Conservation (phyloP, 2,329 filamentous ascomycete genomes). For the Talaromyces rugulosus region DNA sequence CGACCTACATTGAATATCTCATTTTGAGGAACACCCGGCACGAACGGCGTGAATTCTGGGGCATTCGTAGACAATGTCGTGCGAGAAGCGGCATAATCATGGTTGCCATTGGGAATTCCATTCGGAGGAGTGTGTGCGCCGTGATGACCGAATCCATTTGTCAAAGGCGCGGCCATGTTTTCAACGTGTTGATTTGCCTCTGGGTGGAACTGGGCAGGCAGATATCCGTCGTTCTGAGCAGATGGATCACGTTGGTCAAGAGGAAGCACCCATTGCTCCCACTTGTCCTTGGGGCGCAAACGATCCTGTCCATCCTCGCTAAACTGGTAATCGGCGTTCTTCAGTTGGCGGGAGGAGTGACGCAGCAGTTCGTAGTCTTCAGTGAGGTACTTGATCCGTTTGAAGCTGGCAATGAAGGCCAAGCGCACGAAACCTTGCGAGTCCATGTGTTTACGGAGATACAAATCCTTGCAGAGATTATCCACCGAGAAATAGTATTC, state of each 20-base stretch:
- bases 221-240: conserved; percentile 70
- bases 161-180: conserved; percentile 21
- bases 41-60: conserved; percentile 56
- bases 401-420: conserved; percentile 76
- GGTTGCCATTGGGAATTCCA: conserved; percentile 38
- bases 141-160: conserved; percentile 27
- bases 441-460: conserved; percentile 87
- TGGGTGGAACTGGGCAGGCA: conserved; percentile 33
- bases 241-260: conserved; percentile 66
- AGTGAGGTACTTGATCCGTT: conserved; percentile 71
- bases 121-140: conserved; percentile 15
- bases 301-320: conserved; percentile 76
- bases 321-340: conserved; percentile 67
- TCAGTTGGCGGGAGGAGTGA: conserved; percentile 67
- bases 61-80: conserved; percentile 60
- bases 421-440: conserved; percentile 86
- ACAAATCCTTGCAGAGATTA: conserved; percentile 91
- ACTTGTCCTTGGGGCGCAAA: conserved; percentile 68
- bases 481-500: conserved; percentile 98
- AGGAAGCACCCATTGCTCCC: conserved; percentile 74
- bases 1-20: conserved; percentile 35
- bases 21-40: conserved; percentile 22
- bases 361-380: conserved; percentile 71
- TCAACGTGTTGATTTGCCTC: conserved; percentile 33
- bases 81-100: conserved; percentile 35